Percentiles rank a stretch among this genome's conserved stretches.
These are phyloP conservation scores for Dalbergia cultrata DNA, from an alignment of 306 rosid genomes.

Conservation along the genomic window DNA sequence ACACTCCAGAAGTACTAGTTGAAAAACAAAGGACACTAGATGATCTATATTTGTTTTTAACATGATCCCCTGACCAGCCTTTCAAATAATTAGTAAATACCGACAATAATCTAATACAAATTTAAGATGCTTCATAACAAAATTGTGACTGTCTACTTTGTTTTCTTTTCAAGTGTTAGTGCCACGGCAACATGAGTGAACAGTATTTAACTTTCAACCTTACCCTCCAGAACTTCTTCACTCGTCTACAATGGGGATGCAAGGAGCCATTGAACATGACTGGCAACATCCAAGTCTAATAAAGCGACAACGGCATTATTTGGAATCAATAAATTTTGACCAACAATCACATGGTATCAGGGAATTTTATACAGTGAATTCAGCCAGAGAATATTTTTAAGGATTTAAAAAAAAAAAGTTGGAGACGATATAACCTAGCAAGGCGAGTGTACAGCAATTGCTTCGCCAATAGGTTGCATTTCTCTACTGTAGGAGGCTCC, in stretches of 20 bases:
- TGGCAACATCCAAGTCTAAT: conserved; percentile 12
- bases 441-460: conserved; percentile 91
- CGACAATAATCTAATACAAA: not conserved
- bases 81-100: conserved; percentile 11
- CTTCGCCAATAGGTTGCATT: conserved; percentile 78
- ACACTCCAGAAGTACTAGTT: not conserved
- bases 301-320: not conserved
- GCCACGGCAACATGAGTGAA: not conserved
- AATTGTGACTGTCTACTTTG: not conserved
- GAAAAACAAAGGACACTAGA: not conserved
- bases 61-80: not conserved
- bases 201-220: conserved; percentile 4
- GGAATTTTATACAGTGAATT: not conserved
- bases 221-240: not conserved
- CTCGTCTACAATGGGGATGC: conserved; percentile 5
- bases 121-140: not conserved
- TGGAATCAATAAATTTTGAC: not conserved
- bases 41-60: not conserved
- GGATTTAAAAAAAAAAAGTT: not conserved
- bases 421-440: conserved; percentile 72
- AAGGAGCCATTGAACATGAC: not conserved
- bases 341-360: not conserved
- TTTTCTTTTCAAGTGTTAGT: not conserved
- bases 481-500: conserved; percentile 90
- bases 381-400: conserved; percentile 19